Conservation (phyloP, 768 basidiomycete species). For the Kondoa subrosea region DNA sequence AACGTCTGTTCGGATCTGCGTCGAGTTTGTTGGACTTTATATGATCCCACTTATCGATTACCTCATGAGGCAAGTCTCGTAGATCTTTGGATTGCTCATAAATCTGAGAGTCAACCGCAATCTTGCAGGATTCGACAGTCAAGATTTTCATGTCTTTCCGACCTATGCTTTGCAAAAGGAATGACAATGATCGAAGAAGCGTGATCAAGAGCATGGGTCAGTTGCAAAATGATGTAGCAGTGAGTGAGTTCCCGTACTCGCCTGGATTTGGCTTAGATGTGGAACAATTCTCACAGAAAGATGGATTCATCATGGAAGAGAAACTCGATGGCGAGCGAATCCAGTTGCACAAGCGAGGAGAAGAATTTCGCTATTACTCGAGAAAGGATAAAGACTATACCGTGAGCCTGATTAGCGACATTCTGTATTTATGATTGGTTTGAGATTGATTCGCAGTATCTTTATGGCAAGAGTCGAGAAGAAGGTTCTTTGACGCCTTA, state of each 20-base stretch:
- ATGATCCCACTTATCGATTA: constrained; percentile 50
- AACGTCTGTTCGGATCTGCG: constrained; percentile 94
- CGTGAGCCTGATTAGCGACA: background rate
- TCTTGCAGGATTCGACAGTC: constrained; percentile 56
- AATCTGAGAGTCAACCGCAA: background rate
- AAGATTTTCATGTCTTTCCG: constrained; percentile 72
- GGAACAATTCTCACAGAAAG: constrained; percentile 31
- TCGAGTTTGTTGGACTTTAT: constrained; percentile 75
- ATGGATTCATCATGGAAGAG: constrained; percentile 80
- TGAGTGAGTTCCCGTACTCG: background rate
- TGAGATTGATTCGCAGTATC: constrained; percentile 67
- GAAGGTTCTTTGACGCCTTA: constrained; percentile 74
- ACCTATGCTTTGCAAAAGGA: constrained; percentile 87
- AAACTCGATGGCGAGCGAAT: constrained; percentile 95
- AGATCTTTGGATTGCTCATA: constrained; percentile 41
- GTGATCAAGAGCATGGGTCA: constrained; percentile 62
- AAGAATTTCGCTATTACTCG: constrained; percentile 83
- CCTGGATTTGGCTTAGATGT: constrained; percentile 1
- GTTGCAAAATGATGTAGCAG: background rate
- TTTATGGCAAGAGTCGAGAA: constrained; percentile 58
- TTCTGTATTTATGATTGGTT: background rate
- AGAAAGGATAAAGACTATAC: constrained; percentile 38
- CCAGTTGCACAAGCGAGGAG: constrained; percentile 81
- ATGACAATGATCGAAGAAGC: constrained; percentile 60
- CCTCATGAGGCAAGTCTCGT: constrained; percentile 31